A percentile compares a stretch with the other conserved stretches of the same genome.
Evolutionary conservation across 2,329 filamentous ascomycete genomes (phyloP).

Genomic region (Trichoderma polysporum): DNA sequence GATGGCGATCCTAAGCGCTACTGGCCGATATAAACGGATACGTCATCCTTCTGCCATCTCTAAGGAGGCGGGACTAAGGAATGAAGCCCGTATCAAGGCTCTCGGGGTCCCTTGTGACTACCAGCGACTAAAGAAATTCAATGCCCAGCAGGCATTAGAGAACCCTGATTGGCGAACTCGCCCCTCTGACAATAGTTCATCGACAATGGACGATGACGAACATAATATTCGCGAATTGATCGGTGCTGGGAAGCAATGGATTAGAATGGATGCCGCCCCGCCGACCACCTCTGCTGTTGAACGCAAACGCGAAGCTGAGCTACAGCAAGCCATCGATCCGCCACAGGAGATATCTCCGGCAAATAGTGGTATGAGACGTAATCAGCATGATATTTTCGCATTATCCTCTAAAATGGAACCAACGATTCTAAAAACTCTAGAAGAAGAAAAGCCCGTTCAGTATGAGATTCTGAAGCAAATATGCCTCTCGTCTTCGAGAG

Average conservation of each 20-base stretch:
- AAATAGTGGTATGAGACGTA: background rate
- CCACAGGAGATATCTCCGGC: background rate
- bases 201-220: background rate
- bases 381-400: background rate
- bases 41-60: background rate
- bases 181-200: slow-evolving; percentile 19
- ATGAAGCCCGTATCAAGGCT: background rate
- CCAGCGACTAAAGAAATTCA: slow-evolving; percentile 15
- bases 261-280: background rate
- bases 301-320: background rate
- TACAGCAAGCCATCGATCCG: background rate
- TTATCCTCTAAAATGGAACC: background rate
- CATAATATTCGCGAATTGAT: background rate
- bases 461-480: slow-evolving; percentile 15
- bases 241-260: background rate
- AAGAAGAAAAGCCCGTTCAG: background rate
- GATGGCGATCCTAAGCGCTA: background rate
- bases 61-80: background rate
- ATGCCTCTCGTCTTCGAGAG: background rate
- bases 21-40: background rate
- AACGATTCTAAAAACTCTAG: background rate
- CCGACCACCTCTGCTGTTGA: background rate
- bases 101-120: background rate
- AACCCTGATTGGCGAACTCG: slow-evolving; percentile 39
- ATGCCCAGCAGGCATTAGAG: slow-evolving; percentile 36